Base-by-base conservation (phyloP, 1,284 basidiomycete species). In the Coniferiporia weirii region DNA sequence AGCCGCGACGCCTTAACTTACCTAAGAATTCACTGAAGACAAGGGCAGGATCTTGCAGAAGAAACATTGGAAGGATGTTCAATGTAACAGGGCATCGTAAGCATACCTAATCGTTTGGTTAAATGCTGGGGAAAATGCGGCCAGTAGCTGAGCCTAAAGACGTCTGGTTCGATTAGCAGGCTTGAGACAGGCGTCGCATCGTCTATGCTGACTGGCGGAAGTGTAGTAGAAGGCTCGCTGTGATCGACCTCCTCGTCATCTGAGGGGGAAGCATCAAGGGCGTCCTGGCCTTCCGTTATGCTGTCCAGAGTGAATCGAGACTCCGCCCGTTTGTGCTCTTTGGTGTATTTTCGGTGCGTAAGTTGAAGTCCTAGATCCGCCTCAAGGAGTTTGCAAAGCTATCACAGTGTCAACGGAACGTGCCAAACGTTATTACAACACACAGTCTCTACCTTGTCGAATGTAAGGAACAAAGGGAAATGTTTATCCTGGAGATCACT, bases 1-100 rank as follows among this genome's bases (percentile, higher is more conserved):
- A 27, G 27, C 27, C 27, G 27, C 15, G 38, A 57, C 27, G 22
- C n/a, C n/a, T 22, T 48, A 15, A 43, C 36, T 15, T 61, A 80
- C 85, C 86, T 64, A 89, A 77, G 46, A 90, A 74, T 64, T 91
- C 87, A n/a, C 77, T 81, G 64, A 81, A 91, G 2, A 87, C 81
- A 7, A 87, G 72, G 2, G 80, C 75, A 0, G 85, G 76, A 66
- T 86, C 87, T 86, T 58, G 17, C 9, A 1, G 38, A 15, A 38
- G 22, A 58, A 3, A 32, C n/a, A 27, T 40, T 52, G 19, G 38
- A 48, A 47, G 40, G 57, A 40, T 38, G 54, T 49, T 27, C 1
- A 36, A 12, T 17, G 8, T 6, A 2, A 48, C 48, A 22, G 10
- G 3, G 36, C 3, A 20, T 34, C 46, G n/a, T 40, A 55, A 15